Conservation (phyloP, 352 stramenopile genomes). For the Phytophthora syringae region DNA sequence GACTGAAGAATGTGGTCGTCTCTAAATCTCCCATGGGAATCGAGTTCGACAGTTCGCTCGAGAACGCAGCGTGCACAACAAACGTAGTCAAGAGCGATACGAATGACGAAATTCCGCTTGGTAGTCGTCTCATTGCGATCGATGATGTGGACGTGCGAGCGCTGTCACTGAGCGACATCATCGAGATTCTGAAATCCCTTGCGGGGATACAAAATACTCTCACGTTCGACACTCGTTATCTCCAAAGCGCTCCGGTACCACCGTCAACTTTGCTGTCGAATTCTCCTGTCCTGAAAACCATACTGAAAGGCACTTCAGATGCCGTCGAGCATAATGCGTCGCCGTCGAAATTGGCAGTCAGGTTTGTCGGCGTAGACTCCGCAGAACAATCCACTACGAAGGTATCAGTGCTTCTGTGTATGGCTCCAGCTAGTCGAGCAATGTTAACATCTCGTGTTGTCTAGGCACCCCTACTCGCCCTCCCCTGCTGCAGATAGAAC, state of each 20-base stretch:
- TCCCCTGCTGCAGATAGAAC: background rate
- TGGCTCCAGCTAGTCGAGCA: too few species aligned
- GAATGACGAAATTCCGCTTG: constrained; percentile 35
- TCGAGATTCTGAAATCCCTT: constrained; percentile 41
- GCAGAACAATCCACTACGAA: background rate
- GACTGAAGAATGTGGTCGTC: constrained; percentile 25
- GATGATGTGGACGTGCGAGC: constrained; percentile 52
- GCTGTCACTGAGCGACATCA: constrained; percentile 42
- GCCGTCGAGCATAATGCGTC: background rate
- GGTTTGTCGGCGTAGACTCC: background rate
- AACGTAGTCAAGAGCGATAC: constrained; percentile 14
- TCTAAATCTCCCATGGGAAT: constrained; percentile 37
- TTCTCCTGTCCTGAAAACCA: too few species aligned
- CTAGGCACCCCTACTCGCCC: background rate
- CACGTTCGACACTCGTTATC: constrained; percentile 43
- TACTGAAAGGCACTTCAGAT: background rate
- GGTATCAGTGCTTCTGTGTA: background rate
- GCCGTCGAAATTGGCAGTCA: constrained; percentile 7
- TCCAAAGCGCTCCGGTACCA: background rate
- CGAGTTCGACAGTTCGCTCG: constrained; percentile 36
- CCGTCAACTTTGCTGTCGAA: background rate
- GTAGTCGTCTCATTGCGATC: constrained; percentile 58
- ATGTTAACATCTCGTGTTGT: background rate
- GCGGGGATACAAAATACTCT: constrained; percentile 31
- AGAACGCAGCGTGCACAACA: constrained; percentile 14